Evolutionary conservation across 2,329 filamentous ascomycete species (phyloP), one percentile per base, ranked within the genome.

Genomic region (Ophiocordyceps camponoti-saundersi): DNA sequence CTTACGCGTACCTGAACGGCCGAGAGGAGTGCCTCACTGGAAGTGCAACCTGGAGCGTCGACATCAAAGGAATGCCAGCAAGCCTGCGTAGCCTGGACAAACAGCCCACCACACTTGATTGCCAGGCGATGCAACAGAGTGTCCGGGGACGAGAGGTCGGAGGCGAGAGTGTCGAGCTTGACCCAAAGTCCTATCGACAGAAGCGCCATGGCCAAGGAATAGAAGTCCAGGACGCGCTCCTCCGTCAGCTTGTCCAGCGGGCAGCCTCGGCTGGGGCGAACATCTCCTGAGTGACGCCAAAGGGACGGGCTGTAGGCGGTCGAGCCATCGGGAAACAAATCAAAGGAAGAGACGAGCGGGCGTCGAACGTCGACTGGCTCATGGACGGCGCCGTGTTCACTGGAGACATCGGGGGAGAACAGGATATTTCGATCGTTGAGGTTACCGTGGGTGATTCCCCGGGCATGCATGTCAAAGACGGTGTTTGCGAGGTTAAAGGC

Each of bases 181-280:
- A 75, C 77, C 85, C 85, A 90, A 10, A 89, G 63, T 7, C 85
- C 85, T 46, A 89, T 77, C 7, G 85, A 85, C 3, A 88, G 67
- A 0, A 90, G 69, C 4, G 87, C 65, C 64, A 87, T 75, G 18
- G 82, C 82, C 1, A 90, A 67, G 7, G 82, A 80, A 58, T 87
- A 87, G 2, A 89, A 65, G 50, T 89, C 85, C 30, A 78, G 64
- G 1, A 75, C 70, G 39, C 77, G 74, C 40, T 72, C 72, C 47
- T 79, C 75, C 1, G 71, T 66, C 6, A 69, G 70, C 41, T 65
- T 65, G 4, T 62, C 56, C 11, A 76, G 57, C 0, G 71, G 69
- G 0, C 73, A 73, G 21, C 69, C 61, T 4, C 66, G 57, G 0
- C 69, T 70, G 3, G 66, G 70, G 13, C 70, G 65, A 5, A 76